Base-by-base conservation (phyloP, 2,329 filamentous ascomycete genomes). In the Verticillium longisporum region DNA sequence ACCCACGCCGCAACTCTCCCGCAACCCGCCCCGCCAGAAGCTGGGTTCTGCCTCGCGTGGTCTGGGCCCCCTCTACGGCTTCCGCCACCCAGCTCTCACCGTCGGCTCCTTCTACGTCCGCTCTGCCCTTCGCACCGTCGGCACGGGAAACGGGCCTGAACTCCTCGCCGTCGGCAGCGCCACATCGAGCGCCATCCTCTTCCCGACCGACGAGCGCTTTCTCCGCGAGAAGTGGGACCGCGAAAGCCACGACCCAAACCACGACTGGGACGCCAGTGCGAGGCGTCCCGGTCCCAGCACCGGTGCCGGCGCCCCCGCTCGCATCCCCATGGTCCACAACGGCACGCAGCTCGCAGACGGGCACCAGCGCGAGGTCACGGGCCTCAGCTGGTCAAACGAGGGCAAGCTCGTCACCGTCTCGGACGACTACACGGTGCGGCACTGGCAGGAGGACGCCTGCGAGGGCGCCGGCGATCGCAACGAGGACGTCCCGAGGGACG, bases 61-160 rank as follows among this genome's bases (percentile, higher is more conserved):
- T 1, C 80, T 96, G 0, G 93, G 91, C 0, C 95, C 95, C 3
- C 74, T 99, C 1, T 97, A 97, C 73, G 94, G 92, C 56, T 94
- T 97, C 78, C 88, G 90, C 60, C 92, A 99, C 74, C 83, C 88
- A 6, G 80, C 83, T 15, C 85, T 99, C 63, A 88, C 92, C 66
- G 90, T 91, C 0, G 87, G 89, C 6, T 91, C 89, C 5, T 99
- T 99, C 77, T 99, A 96, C 73, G 88, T 97, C 72, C 97, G 97
- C 72, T 86, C 89, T 15, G 85, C 90, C 21, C 74, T 98, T 11
- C 89, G 94, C 9, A 86, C 85, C 41, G 82, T 87, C 13, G 77
- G 74, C 34, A 77, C 85, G 58, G 86, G 88, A 56, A 82, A 82
- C 58, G 66, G 80, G 72, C 65, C 77, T 2, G 93, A 97, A 70